Evolutionary conservation across 2,329 filamentous ascomycete species (phyloP).

Genomic region (Aspergillus latus): DNA sequence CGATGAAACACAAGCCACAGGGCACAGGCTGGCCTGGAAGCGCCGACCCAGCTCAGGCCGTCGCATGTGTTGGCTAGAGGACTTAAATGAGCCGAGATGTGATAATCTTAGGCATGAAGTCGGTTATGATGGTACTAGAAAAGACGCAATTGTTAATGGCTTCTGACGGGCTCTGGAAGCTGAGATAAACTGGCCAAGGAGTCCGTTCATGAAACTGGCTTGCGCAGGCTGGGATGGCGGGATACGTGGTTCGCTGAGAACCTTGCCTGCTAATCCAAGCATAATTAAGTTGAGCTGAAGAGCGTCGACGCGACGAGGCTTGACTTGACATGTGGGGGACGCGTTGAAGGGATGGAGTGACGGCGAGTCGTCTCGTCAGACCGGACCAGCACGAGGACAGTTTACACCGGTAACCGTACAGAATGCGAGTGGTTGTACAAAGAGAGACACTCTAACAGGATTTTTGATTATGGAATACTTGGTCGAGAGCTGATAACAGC

Average conservation of each 20-base stretch:
- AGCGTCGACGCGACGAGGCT: conserved; percentile 7
- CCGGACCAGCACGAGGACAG: neutral
- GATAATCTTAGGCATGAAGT: neutral
- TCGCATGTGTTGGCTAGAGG: neutral
- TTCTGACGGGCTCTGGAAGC: no score
- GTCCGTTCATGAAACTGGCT: neutral
- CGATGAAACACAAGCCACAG: conserved; percentile 5
- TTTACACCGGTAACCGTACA: neutral
- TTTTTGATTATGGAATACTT: no score
- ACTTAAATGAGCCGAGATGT: neutral
- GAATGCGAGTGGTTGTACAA: neutral
- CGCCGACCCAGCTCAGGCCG: neutral
- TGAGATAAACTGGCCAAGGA: neutral
- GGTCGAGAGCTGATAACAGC: no score
- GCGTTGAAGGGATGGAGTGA: conserved; percentile 24
- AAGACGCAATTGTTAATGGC: neutral
- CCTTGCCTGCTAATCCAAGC: neutral
- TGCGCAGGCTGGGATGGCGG: neutral
- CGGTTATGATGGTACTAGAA: neutral
- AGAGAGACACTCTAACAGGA: no score
- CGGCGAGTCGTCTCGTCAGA: neutral
- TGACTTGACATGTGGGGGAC: conserved; percentile 12
- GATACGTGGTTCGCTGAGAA: conserved; percentile 12
- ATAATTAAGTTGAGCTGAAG: conserved; percentile 6
- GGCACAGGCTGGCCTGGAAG: conserved; percentile 6